Percentiles rank a stretch among this genome's conserved stretches.
Evolutionary conservation across 371 early-diverging fungal genomes (phyloP).

Genomic region (Rhizopus arrhizus): DNA sequence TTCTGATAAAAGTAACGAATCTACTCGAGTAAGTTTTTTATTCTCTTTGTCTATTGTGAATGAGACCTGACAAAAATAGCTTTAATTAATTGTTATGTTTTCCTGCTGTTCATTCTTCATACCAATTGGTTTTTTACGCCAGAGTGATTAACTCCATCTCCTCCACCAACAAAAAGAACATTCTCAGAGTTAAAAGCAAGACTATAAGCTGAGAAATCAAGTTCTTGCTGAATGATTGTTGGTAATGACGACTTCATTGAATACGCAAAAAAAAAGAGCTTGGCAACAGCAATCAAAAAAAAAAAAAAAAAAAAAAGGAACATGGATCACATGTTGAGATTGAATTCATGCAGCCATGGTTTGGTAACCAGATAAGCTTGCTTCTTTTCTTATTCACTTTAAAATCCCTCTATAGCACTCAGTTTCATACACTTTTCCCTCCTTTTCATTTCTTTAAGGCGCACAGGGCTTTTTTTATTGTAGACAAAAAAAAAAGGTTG

Average conservation of each 20-base stretch:
- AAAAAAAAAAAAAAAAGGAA: too few relatives aligned
- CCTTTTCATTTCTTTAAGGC: too few relatives aligned
- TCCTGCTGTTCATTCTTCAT: constrained; percentile 7
- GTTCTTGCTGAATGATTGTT: constrained; percentile 17
- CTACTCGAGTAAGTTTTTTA: background rate
- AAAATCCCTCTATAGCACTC: too few relatives aligned
- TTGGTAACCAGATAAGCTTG: too few relatives aligned
- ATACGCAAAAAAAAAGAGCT: too few relatives aligned
- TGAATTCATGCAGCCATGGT: too few relatives aligned
- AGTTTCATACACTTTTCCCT: too few relatives aligned
- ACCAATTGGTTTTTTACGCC: constrained; percentile 71
- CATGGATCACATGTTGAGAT: too few relatives aligned
- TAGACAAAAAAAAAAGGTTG: too few relatives aligned
- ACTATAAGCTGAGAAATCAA: constrained; percentile 58
- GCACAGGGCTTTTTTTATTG: too few relatives aligned
- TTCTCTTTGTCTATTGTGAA: constrained; percentile 18
- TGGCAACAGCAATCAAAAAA: too few relatives aligned
- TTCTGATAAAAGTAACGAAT: constrained; percentile 29
- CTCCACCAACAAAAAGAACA: constrained; percentile 62
- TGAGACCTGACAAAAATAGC: constrained; percentile 15
- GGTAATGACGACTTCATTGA: background rate
- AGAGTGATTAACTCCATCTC: constrained; percentile 61
- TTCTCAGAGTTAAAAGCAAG: constrained; percentile 56
- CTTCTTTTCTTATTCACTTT: too few relatives aligned
- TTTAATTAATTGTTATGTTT: background rate